Base-by-base conservation (phyloP, 2,329 filamentous ascomycete genomes). In the Dryadomyces quercus-mongolicae region DNA sequence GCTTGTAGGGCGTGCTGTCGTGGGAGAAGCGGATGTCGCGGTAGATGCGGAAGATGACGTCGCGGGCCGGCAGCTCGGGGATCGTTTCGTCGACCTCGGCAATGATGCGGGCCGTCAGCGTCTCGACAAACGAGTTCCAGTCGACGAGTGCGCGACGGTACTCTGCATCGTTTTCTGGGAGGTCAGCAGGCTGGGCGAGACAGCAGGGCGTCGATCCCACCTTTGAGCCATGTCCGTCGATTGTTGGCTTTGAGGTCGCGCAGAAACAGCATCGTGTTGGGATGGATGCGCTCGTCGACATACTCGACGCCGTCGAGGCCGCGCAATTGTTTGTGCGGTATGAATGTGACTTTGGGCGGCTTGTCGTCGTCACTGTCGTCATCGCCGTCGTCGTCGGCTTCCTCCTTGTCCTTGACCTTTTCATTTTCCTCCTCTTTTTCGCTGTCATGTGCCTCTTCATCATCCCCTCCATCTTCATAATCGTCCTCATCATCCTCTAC, bases 1-100 rank as follows among this genome's bases (percentile, higher is more conserved):
- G 43, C 60, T 94, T 95, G 73, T 95, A 95, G 0, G 91, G 90
- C 2, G 88, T 93, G 20, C 80, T 86, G 63, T 95, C 84, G 61
- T 88, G 86, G 63, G 78, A 86, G 70, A 95, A 95, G 54, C 90
- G 81, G 46, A 93, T 78, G 62, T 95, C 90, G 61, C 90, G 77
- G 68, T 95, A 89, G 56, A 95, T 93, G 57, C 90, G 84, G 66
- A 92, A 95, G 49, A 89, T 82, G 61, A 95, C 73, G 64, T 95
- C 90, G 67, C 94, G 93, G 53, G 85, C 74, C 1, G 91, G 91
- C 21, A 95, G 72, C 62, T 95, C 89, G 1, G 91, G 91, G 45
- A 95, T 81, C 1, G 89, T 94, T 54, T 85, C 81, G 65, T 96
- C 91, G 43, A 77, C 75, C 56, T 84, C 81, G 38, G 49, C 45